Conservation (phyloP, 2,329 filamentous ascomycete genomes). For the Keithomyces neogunnii region DNA sequence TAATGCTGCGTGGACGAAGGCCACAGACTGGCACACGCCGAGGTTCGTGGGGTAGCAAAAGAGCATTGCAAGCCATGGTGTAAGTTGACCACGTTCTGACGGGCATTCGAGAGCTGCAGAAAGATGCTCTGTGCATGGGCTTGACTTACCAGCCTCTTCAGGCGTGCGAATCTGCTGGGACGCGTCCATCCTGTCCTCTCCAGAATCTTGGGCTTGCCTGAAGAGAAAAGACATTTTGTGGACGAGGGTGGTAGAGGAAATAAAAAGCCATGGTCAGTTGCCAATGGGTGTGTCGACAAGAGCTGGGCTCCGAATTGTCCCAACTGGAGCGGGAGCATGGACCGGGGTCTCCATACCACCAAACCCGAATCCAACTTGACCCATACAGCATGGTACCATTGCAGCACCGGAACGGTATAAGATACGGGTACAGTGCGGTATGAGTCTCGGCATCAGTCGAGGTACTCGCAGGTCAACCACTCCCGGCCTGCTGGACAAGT, state of each 20-base stretch:
- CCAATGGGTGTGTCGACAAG: constrained; percentile 2
- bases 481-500: no score
- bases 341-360: background rate
- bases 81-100: background rate
- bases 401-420: no score
- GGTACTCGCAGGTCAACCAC: no score
- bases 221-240: constrained; percentile 28
- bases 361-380: no score
- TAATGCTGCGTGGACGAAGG: background rate
- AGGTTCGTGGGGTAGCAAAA: background rate
- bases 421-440: no score
- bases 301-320: background rate
- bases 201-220: constrained; percentile 16
- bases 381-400: no score
- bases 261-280: background rate
- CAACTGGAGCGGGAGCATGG: background rate
- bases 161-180: constrained; percentile 44
- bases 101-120: background rate
- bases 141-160: constrained; percentile 54
- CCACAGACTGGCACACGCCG: background rate
- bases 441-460: no score
- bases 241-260: constrained; percentile 1
- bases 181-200: constrained; percentile 31
- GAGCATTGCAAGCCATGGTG: background rate
- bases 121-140: background rate